Base-by-base conservation (phyloP, 2,329 filamentous ascomycete species). In the Claviceps paspali region DNA sequence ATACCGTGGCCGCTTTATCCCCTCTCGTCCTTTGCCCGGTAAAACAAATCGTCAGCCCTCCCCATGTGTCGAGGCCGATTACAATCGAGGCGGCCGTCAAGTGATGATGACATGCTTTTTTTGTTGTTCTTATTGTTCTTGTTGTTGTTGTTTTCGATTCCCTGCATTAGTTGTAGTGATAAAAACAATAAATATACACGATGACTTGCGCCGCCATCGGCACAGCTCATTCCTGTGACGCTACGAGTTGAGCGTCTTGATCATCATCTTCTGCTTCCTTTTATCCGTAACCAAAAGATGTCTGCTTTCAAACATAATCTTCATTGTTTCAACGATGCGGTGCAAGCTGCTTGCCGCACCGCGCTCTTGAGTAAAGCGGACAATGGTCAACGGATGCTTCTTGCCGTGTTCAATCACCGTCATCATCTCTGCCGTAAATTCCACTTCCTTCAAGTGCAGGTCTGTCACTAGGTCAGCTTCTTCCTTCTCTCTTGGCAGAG, bases 311-410 rank as follows among this genome's bases (percentile, higher is more conserved):
- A 92, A 76, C 12, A 84, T 71, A 15, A 71, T 65, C 45, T 79
- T 70, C 48, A 95, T 67, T 3, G 81, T 80, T 41, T 86, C 80
- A 19, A 92, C 73, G 8, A 94, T 82, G 51, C 76, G 78, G 53
- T 84, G 73, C 61, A 96, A 93, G 47, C 82, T 91, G 49, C 81
- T 91, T 27, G 84, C 86, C 2, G 88, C 87, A n/a, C 88, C 91
- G 40, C 79, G 79, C 52, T 91, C 85, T 52, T 95, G 87, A 1
- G 82, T 88, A 55, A 95, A 84, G 26, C 84, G 79, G 22, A 83
- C 76, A 45, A 95, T 76, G 54, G 80, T 82, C 38, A 95, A 69
- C 33, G 79, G 79, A 32, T 75, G 77, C 45, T 76, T 78, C 49
- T 74, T 79, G 33, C 83, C 83, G 51, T 91, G 82, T 60, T 94